These are phyloP conservation scores for Phytopythium montanum DNA, from an alignment of 352 stramenopile species.

Conservation along the genomic window DNA sequence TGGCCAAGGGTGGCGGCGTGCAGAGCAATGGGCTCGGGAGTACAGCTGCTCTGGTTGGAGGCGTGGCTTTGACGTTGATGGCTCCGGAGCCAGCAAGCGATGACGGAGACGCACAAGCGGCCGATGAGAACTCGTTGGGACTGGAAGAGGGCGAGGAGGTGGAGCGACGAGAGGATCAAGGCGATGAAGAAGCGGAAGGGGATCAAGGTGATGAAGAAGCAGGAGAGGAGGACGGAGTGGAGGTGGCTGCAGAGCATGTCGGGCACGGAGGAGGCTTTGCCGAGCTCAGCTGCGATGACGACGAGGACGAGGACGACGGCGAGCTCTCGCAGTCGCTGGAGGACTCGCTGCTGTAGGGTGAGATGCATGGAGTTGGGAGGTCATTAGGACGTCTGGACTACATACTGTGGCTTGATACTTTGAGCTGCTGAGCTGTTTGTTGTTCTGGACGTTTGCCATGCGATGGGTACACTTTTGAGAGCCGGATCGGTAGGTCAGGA, in stretches of 20 bases:
- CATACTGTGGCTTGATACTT: too few relatives aligned
- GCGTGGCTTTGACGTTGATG: not conserved
- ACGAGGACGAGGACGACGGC: conserved; percentile 2
- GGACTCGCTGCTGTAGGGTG: not conserved
- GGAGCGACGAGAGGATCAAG: not conserved
- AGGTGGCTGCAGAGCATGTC: not conserved
- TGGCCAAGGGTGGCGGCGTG: not conserved
- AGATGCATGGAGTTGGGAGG: not conserved
- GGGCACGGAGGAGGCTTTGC: not conserved
- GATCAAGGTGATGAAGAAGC: not conserved
- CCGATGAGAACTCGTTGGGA: not conserved
- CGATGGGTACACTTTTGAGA: not conserved
- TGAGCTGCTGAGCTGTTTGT: not conserved
- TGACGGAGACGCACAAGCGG: not conserved
- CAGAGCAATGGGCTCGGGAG: not conserved
- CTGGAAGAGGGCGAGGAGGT: not conserved
- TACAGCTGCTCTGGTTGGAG: not conserved
- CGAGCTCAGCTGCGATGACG: not conserved
- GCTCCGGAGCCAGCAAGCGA: not conserved
- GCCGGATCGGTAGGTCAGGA: not conserved
- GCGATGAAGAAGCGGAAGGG: not conserved
- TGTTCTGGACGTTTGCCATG: not conserved
- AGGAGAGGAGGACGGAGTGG: not conserved
- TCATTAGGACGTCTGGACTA: too few relatives aligned
- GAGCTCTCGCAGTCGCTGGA: conserved; percentile 2